These are phyloP conservation scores for Westerdykella aurantiaca DNA, from an alignment of 2,329 filamentous ascomycete genomes.

Conservation along the genomic window DNA sequence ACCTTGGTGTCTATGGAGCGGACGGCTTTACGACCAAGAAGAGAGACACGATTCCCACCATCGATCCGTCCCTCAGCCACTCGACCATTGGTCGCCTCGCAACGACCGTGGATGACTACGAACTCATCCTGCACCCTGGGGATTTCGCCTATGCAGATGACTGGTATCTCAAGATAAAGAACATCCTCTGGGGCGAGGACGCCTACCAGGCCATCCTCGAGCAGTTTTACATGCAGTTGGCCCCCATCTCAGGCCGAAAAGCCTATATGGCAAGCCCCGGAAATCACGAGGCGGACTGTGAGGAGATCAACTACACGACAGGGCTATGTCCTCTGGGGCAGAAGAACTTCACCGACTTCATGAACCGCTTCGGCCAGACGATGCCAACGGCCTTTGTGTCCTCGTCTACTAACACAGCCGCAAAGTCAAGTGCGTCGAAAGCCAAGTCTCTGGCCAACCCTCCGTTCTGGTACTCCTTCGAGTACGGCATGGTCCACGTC, in stretches of 20 bases:
- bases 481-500: conserved; percentile 54
- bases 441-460: conserved; percentile 45
- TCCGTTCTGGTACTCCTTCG: conserved; percentile 57
- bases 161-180: conserved; percentile 46
- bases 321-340: conserved; percentile 48
- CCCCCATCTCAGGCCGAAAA: conserved; percentile 50
- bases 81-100: conserved; percentile 51
- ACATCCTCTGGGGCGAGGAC: conserved; percentile 45
- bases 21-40: conserved; percentile 51
- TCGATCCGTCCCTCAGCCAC: conserved; percentile 50
- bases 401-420: conserved; percentile 40
- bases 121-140: conserved; percentile 50
- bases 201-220: conserved; percentile 55
- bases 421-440: conserved; percentile 42
- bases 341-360: conserved; percentile 50
- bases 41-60: conserved; percentile 44
- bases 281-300: conserved; percentile 47
- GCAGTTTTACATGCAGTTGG: conserved; percentile 52
- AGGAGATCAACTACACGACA: conserved; percentile 37
- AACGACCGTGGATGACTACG: conserved; percentile 49
- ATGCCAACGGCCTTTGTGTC: conserved; percentile 49
- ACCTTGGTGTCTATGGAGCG: conserved; percentile 51
- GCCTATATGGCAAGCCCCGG: conserved; percentile 54
- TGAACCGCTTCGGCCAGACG: conserved; percentile 47
- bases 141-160: conserved; percentile 57